Evolutionary conservation across 352 stramenopile genomes (phyloP), one percentile per base, ranked within the genome.

Genomic region (Phytopythium delawarense): DNA sequence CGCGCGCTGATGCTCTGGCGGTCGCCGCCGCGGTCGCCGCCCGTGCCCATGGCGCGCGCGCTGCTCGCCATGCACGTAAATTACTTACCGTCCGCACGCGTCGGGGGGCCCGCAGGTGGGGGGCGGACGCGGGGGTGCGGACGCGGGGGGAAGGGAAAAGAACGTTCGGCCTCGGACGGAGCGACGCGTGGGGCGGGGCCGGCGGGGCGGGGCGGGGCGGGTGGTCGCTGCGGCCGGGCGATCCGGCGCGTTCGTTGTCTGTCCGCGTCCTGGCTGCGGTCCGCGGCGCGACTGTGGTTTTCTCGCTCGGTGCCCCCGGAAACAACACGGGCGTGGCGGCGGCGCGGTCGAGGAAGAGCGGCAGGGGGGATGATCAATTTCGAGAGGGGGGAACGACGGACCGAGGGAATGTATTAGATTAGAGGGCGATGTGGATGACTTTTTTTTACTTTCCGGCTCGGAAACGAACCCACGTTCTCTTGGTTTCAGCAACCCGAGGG

Each of bases 1-100:
- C 83, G 81, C 68, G 87, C 84, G 59, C 71, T 74, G 57, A 88
- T 84, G 57, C 73, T 74, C 59, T 71, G 67, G 46, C 65, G 70
- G 50, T 74, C 67, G 49, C 62, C 64, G 37, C 63, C 62, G 49
- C 68, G 73, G 39, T 67, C 70, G 56, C 3, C 32, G 28, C 44
- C 8, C 6, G 45, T 32, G 34, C 39, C 25, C 16, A 30, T 59
- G 28, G 9, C 25, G 16, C 49, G 49, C 49, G 49, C 49, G 49
- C 28, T 18, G 49, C 49, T 56, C 28, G 49, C 8, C 49, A 56
- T 56, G 28, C 7, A 48, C 20, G n/a, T 48, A 48, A 23, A 25
- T 23, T 23, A 48, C 42, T 48, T 21, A 25, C 20, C 20, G 40
- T 0, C 20, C 16, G 5, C 6, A n/a, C 5, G 40, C 13, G 40